These are phyloP conservation scores for Pichia gijzeniarum DNA, from an alignment of 805 yeast genomes.

Conservation along the genomic window DNA sequence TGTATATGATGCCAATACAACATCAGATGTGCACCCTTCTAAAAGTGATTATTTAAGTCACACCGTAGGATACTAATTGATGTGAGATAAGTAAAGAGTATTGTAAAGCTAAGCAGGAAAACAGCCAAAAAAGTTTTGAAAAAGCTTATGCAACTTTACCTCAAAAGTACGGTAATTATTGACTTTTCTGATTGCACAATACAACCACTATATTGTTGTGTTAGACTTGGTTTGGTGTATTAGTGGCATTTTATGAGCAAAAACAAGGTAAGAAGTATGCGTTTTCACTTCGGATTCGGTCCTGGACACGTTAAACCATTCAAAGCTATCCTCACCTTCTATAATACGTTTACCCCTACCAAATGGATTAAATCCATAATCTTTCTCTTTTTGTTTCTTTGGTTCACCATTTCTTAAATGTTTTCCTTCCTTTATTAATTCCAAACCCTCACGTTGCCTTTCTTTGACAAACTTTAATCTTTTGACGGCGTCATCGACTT, in stretches of 20 bases:
- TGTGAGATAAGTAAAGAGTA: no score
- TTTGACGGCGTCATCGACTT: slow-evolving; percentile 70
- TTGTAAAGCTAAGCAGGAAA: no score
- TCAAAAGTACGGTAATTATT: no score
- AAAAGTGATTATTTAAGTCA: no score
- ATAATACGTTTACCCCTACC: slow-evolving; percentile 80
- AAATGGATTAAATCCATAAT: slow-evolving; percentile 76
- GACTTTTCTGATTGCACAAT: no score
- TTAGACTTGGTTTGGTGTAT: background rate
- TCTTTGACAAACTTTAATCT: slow-evolving; percentile 74
- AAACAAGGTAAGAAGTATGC: slow-evolving; percentile 90
- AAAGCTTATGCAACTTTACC: no score
- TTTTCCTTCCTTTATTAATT: slow-evolving; percentile 28
- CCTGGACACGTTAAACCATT: slow-evolving; percentile 82
- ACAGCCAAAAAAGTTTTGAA: no score
- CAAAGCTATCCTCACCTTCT: slow-evolving; percentile 78
- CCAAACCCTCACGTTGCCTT: slow-evolving; percentile 62
- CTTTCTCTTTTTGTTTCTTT: slow-evolving; percentile 21
- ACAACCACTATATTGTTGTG: no score
- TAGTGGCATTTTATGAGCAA: slow-evolving; percentile 51
- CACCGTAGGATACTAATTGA: no score
- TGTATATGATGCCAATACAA: no score
- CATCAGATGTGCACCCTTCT: no score
- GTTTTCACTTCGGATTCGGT: slow-evolving; percentile 82
- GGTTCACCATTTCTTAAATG: slow-evolving; percentile 11